Base-by-base conservation (phyloP, 306 rosid genomes). In the Vigna reflexopilosa region DNA sequence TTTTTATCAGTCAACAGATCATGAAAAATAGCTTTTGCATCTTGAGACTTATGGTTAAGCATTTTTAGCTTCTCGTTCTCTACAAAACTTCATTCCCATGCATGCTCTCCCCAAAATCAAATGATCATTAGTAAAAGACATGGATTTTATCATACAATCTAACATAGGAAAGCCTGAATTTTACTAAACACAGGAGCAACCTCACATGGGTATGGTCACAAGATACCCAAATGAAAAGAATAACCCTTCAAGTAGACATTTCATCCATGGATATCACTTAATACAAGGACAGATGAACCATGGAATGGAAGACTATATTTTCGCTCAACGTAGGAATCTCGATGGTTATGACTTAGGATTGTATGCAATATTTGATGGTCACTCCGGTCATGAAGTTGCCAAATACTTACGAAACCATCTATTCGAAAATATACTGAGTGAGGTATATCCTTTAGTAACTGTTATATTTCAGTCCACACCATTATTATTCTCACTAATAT, bases 281-380 rank as follows among this genome's bases (percentile, higher is more conserved):
- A 78, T 81, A 17, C 73, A 80, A 55, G 96, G 93, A 57, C 77
- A 82, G 80, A 72, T 84, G 85, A 52, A 50, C 11, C 91, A 90
- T 76, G 87, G 83, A 77, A 90, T 90, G 93, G 91, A 87, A 67
- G 96, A 90, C 77, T 85, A 85, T 70, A 66, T 90, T 66, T 84
- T 79, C 47, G 85, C 93, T 58, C 74, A 87, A 75, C 84, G 66
- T 32, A 83, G 47, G 80, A 77, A 71, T 38, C 72, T 86, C 65
- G 79, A 85, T 16, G 86, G 87, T n/a, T 58, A 70, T 65, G 86
- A 88, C 19, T 79, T 88, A 45, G 89, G 89, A 30, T 64, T 90
- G 12, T 91, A 81, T 66, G 94, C 91, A 74, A 89, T 89, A 72
- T 91, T 89, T 58, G 87, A 88, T 48, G 94, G 91, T 63, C 93